Base-by-base conservation (phyloP, 1,139 yeast genomes). In the Nakaseomyces nivariensis region DNA sequence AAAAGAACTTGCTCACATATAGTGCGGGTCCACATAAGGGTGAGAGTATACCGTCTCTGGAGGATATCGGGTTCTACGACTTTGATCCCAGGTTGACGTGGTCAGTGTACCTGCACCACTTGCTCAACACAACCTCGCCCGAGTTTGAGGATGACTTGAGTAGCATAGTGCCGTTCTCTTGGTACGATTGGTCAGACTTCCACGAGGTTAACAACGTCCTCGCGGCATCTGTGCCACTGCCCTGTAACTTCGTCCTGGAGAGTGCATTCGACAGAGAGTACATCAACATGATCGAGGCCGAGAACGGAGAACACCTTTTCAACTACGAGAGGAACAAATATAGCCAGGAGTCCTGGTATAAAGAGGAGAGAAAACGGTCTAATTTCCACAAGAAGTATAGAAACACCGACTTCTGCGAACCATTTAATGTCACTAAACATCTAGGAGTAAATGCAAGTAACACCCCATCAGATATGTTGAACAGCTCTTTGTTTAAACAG, bases 131-230 rank as follows among this genome's bases (percentile, higher is more conserved):
- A 5, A 37, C 47, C 26, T 42, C 37, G 10, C 40, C n/a, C 4
- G 42, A 45, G 7, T 31, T 36, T n/a, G 41, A 29, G 34, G 40
- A 43, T 22, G 34, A 29, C 34, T 24, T 13, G 10, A 17, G 8
- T 6, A 27, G 34, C 10, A 11, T 41, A 11, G 22, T 38, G 31
- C 34, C 33, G 33, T 60, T 60, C 38, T 58, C 60, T 3, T 61
- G 66, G 66, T 61, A 61, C 45, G 66, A 61, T 45, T 60, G 61
- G 57, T 52, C 59, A 2, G 63, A 58, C 45, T 59, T 57, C 48
- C 56, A 55, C 32, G 52, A 51, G 32, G 56, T 52, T 37, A 61
- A 61, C 48, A 60, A 58, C 50, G 48, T 51, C 41, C 45, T 52
- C 11, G 44, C 44, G 25, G 44, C 44, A 5, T 41, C 44, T 8